Evolutionary conservation across 148 eudicot species (phyloP).

Genomic region (Polygonum aviculare): DNA sequence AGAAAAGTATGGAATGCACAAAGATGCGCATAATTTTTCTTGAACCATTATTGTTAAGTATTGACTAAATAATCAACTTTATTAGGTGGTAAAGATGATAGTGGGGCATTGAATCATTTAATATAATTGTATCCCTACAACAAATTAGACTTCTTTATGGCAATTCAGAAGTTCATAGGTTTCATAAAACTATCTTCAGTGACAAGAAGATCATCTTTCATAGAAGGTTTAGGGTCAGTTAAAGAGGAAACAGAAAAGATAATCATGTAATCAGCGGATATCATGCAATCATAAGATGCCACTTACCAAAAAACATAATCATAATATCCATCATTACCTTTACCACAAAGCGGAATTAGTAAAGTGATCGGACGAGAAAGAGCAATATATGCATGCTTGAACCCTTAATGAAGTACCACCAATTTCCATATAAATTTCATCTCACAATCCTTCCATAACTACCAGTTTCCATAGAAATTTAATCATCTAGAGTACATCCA

Average conservation of each 20-base stretch:
- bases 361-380: not conserved
- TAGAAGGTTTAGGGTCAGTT: not conserved
- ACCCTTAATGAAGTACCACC: not conserved
- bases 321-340: not conserved
- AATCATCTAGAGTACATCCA: not conserved
- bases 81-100: not conserved
- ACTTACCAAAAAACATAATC: not conserved
- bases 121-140: not conserved
- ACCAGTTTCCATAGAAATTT: not conserved
- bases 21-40: not conserved
- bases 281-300: not conserved
- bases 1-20: not conserved
- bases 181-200: not conserved
- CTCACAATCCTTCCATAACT: not conserved
- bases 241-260: not conserved
- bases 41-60: not conserved
- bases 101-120: not conserved
- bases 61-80: not conserved
- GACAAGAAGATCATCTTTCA: not conserved
- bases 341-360: not conserved
- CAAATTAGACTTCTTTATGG: not conserved
- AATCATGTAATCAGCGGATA: not conserved
- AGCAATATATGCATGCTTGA: not conserved
- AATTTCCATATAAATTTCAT: not conserved
- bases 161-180: not conserved